Base-by-base conservation (phyloP, 2,329 filamentous ascomycete genomes). In the Hypoxylon sp. region DNA sequence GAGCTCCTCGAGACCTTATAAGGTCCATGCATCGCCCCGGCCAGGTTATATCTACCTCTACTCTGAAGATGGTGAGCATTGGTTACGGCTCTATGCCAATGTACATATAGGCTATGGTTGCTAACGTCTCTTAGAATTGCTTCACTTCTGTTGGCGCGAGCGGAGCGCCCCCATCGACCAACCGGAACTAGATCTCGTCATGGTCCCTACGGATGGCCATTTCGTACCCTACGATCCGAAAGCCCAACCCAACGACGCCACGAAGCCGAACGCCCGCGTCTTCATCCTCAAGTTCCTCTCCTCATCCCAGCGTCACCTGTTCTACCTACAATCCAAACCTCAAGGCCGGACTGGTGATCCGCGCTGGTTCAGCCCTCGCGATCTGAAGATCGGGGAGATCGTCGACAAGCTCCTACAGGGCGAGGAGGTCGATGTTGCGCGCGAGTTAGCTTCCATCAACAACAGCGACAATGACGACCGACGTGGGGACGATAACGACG, bases 101-200 rank as follows among this genome's bases (percentile, higher is more conserved):
- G 35, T 46, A 51, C n/a, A 1, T 33, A 13, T 17, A 22, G n/a
- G 20, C 20, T 11, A 8, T 11, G 44, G 30, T 66, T 53, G 33
- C 68, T 76, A 33, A 79, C 60, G 27, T 14, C 30, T 48, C 48
- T n/a, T 72, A 94, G 92, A 98, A 58, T 88, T 99, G 68, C 87
- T 97, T 68, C 95, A 98, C 84, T 97, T 99, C 84, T 98, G 95
- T 88, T 99, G 97, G 97, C 92, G 95, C 73, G 90, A 93, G 76
- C 91, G 96, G 73, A 87, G 85, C 73, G 88, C 89, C 65, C 85
- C 90, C 22, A 82, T 93, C 73, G 88, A 92, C 70, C 83, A 92
- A 66, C 91, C 95, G 64, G 92, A 96, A 68, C 83, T 97, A 70
- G 95, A 99, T 79, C 88, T 99, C 40, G 89, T 98, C 76, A 98